Evolutionary conservation across 345 rosid genomes (phyloP), one percentile per base, ranked within the genome.

Genomic region (Populus pruinosa): DNA sequence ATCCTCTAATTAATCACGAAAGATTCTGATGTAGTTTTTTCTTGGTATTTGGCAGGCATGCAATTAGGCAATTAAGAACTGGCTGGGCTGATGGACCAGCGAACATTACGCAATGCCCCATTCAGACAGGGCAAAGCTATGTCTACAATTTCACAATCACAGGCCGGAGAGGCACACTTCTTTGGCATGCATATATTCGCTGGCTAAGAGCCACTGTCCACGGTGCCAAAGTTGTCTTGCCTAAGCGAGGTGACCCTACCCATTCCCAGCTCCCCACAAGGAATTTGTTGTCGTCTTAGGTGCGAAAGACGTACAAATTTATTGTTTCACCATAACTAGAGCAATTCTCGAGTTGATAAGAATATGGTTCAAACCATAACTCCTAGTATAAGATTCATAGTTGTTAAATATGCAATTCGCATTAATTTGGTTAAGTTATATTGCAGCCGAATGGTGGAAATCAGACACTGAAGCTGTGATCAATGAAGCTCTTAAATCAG

Each of bases 71-170:
- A 23, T 64, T 88, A 73, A 81, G 93, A 43, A 91, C 91, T 5
- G 97, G 97, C 14, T 93, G 97, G 97, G 87, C 94, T 0, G 97
- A 92, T 78, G 95, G 97, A 64, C 95, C 94, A 8, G 92, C 97
- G 6, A 91, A 85, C 74, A 90, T 91, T 68, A 93, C 97, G 27
- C 96, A 93, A 50, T 93, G 96, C 66, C 97, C 96, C 2, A 89
- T 93, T 55, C 90, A 87, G 62, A 88, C 90, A 11, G 90, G 91
- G 29, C 90, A 90, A 27, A 85, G 71, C 38, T 92, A 82, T 67
- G 66, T 85, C 4, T 92, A 92, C 80, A 87, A 88, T 74, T 82
- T 92, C 79, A 90, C 86, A 1, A 65, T 92, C 39, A 89, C 88
- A 4, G 92, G 88, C 10, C 94, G 90, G 75, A 84, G 92, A 77